Percentiles rank a stretch among this genome's conserved stretches.
Conservation (phyloP, 1,284 basidiomycete species). For the Ganoderma lucidum region DNA sequence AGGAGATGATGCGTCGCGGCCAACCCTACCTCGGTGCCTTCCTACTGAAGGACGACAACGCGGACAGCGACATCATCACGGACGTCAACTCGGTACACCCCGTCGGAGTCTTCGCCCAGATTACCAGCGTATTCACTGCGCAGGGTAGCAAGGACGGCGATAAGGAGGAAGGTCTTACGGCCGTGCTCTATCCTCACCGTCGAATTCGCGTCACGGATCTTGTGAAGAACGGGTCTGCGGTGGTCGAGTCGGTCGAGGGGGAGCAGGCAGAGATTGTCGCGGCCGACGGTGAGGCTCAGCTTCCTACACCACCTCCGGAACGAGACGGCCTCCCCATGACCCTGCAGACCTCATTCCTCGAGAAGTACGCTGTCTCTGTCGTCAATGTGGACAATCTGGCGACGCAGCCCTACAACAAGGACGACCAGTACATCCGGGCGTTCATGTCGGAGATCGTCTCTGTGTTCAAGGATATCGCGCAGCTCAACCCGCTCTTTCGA, state of each 20-base stretch:
- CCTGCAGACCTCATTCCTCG: conserved; percentile 90
- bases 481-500: conserved; percentile 96
- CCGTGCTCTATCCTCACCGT: conserved; percentile 95
- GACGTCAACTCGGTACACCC: conserved; percentile 89
- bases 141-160: conserved; percentile 65
- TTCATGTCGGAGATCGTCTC: conserved; percentile 97
- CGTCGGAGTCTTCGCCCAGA: conserved; percentile 97
- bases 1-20: conserved; percentile 96
- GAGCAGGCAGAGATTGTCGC: conserved; percentile 47
- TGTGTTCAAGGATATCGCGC: conserved; percentile 99
- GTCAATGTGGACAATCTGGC: conserved; percentile 89
- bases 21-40: conserved; percentile 99
- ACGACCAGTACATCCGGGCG: conserved; percentile 93
- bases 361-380: conserved; percentile 89
- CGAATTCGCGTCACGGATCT: conserved; percentile 92
- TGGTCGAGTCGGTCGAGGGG: conserved; percentile 55
- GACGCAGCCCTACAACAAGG: conserved; percentile 89
- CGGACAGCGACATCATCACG: conserved; percentile 94
- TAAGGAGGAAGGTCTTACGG: conserved; percentile 89
- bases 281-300: conserved; percentile 37
- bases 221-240: conserved; percentile 65
- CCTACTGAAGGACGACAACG: conserved; percentile 93
- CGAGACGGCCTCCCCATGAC: conserved; percentile 38
- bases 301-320: conserved; percentile 48
- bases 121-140: conserved; percentile 87